Evolutionary conservation across 2,329 filamentous ascomycete genomes (phyloP).

Genomic region (Fusarium miscanthi): DNA sequence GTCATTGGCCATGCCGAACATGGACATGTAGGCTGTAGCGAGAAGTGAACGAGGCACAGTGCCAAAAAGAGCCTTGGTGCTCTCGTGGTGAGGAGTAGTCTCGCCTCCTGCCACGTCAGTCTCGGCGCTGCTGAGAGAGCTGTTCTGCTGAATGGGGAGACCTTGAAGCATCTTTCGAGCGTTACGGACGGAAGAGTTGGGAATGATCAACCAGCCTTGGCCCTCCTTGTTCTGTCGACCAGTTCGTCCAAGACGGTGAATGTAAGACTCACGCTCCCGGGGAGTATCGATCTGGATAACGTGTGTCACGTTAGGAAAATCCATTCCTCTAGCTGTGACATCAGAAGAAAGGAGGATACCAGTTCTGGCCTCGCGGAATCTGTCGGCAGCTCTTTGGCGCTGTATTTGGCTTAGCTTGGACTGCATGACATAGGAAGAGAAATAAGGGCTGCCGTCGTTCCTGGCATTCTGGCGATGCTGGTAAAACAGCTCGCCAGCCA

Average conservation of each 20-base stretch:
- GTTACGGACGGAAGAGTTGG: constrained; percentile 62
- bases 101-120: constrained; percentile 64
- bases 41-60: constrained; percentile 51
- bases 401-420: constrained; percentile 76
- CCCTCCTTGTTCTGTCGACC: constrained; percentile 79
- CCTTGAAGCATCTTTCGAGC: constrained; percentile 64
- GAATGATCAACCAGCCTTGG: constrained; percentile 75
- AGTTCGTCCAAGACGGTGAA: constrained; percentile 82
- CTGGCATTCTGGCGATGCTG: constrained; percentile 51
- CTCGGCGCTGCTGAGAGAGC: constrained; percentile 61
- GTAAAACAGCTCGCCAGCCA: constrained; percentile 68
- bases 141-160: constrained; percentile 70
- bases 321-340: constrained; percentile 84
- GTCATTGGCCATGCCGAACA: constrained; percentile 64
- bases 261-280: constrained; percentile 74
- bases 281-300: constrained; percentile 79
- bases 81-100: constrained; percentile 58
- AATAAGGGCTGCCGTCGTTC: constrained; percentile 52
- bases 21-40: constrained; percentile 63
- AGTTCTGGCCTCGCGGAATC: constrained; percentile 72
- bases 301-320: constrained; percentile 83
- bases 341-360: constrained; percentile 82
- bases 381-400: constrained; percentile 76
- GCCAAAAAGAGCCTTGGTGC: constrained; percentile 57
- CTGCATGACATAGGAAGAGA: constrained; percentile 71